phyloP scores from a whole-genome alignment of 2,329 filamentous ascomycete species.

The Ascochyta koolunga region DNA sequence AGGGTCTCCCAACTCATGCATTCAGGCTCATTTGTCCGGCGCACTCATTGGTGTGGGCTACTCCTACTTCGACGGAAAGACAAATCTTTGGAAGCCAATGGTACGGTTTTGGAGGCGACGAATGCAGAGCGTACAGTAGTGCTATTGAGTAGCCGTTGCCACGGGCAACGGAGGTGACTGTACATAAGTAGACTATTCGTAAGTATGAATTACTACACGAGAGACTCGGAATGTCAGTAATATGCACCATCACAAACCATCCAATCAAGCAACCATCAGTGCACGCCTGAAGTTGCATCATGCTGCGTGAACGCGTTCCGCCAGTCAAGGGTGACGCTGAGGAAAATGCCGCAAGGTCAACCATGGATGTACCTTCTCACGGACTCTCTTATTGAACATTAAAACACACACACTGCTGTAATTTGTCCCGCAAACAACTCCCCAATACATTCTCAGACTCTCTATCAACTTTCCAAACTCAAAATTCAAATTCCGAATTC shows the following conservation, averaged over 20 bases:
- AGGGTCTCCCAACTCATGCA: conserved; percentile 16
- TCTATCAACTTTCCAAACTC: no score
- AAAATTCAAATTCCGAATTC: background rate
- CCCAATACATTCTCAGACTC: background rate
- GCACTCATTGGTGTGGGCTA: conserved; percentile 39
- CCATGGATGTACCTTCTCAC: conserved; percentile 12
- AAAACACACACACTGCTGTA: background rate
- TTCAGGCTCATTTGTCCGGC: conserved; percentile 43
- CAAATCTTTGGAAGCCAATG: conserved; percentile 42
- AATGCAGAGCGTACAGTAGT: conserved; percentile 21
- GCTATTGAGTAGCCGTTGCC: background rate
- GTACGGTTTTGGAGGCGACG: conserved; percentile 36
- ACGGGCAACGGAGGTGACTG: background rate
- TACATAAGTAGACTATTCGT: conserved; percentile 1
- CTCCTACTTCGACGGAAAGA: conserved; percentile 42
- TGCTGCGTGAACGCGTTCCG: background rate
- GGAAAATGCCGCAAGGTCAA: conserved; percentile 15
- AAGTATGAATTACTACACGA: background rate
- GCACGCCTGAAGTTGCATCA: background rate
- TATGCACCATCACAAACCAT: background rate
- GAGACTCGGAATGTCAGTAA: background rate
- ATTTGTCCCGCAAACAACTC: background rate
- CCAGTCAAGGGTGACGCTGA: conserved; percentile 10
- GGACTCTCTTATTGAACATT: background rate
- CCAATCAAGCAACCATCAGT: background rate